A percentile compares a stretch with the other conserved stretches of the same genome.
phyloP scores from a whole-genome alignment of 1,284 basidiomycete species.

The Mycena citricolor region DNA sequence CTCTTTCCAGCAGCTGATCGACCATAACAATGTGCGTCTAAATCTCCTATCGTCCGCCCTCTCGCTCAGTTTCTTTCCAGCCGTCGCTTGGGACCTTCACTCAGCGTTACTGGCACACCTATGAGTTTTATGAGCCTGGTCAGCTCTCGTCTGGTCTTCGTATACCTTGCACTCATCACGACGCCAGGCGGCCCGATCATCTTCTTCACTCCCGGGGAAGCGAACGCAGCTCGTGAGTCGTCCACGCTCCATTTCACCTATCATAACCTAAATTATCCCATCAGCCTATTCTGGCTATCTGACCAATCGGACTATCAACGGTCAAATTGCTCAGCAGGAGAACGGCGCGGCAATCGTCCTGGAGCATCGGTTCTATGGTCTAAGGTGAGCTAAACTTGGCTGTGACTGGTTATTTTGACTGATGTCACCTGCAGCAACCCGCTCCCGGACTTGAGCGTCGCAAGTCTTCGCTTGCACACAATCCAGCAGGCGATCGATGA shows the following conservation, averaged over 20 bases:
- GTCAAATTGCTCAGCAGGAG: conserved; percentile 65
- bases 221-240: conserved; percentile 35
- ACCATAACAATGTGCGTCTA: conserved; percentile 51
- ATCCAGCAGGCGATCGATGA: conserved; percentile 74
- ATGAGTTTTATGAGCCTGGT: conserved; percentile 61
- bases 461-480: conserved; percentile 58
- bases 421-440: conserved; percentile 43
- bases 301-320: conserved; percentile 64
- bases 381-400: conserved; percentile 11
- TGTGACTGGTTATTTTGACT: background rate
- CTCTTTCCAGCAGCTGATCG: conserved; percentile 68
- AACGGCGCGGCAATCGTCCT: conserved; percentile 59
- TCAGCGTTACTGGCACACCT: conserved; percentile 70
- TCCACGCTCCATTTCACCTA: background rate
- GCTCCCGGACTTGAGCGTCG: conserved; percentile 56
- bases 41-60: too few relatives aligned
- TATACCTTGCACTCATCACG: background rate
- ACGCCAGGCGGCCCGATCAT: conserved; percentile 75
- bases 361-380: conserved; percentile 50
- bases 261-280: conserved; percentile 4
- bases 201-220: conserved; percentile 51
- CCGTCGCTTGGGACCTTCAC: conserved; percentile 74
- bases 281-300: conserved; percentile 57
- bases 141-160: conserved; percentile 1
- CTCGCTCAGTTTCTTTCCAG: too few relatives aligned